phyloP scores from a whole-genome alignment of 192 early-diverging fungal species.

The Podila epicladia region DNA sequence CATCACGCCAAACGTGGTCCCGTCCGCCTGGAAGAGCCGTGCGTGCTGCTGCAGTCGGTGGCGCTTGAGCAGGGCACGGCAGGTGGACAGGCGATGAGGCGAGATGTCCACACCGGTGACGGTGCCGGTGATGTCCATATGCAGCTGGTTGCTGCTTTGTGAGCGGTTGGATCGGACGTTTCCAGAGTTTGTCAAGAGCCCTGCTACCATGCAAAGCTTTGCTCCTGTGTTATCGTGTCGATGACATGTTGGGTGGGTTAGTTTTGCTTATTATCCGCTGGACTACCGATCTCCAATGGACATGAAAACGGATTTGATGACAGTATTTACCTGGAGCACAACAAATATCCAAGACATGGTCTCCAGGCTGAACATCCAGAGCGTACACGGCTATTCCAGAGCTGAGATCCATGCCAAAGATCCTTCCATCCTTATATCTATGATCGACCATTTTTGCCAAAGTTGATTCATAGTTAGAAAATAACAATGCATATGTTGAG shows the following conservation, averaged over 20 bases:
- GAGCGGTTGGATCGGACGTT: constrained; percentile 26
- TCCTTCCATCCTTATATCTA: constrained; percentile 54
- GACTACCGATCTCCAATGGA: neutral
- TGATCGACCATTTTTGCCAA: neutral
- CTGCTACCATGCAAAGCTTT: constrained; percentile 86
- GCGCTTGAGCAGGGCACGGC: constrained; percentile 78
- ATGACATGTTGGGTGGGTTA: no score
- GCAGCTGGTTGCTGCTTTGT: constrained; percentile 16
- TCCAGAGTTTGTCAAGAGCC: constrained; percentile 68
- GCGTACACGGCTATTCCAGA: constrained; percentile 88
- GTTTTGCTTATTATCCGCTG: neutral
- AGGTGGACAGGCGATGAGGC: constrained; percentile 74
- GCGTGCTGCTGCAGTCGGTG: constrained; percentile 63
- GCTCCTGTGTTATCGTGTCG: constrained; percentile 56
- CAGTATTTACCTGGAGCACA: constrained; percentile 73
- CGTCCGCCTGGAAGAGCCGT: constrained; percentile 84
- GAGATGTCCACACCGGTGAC: constrained; percentile 95
- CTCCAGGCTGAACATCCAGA: constrained; percentile 72
- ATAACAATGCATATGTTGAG: neutral
- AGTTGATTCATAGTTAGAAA: no score
- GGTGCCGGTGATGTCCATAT: constrained; percentile 70
- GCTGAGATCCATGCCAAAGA: constrained; percentile 85
- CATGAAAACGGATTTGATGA: neutral
- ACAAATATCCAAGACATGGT: constrained; percentile 93
- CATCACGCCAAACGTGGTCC: constrained; percentile 76